These are phyloP conservation scores for Lavandula angustifolia DNA, from an alignment of 257 asterid genomes.

Conservation along the genomic window DNA sequence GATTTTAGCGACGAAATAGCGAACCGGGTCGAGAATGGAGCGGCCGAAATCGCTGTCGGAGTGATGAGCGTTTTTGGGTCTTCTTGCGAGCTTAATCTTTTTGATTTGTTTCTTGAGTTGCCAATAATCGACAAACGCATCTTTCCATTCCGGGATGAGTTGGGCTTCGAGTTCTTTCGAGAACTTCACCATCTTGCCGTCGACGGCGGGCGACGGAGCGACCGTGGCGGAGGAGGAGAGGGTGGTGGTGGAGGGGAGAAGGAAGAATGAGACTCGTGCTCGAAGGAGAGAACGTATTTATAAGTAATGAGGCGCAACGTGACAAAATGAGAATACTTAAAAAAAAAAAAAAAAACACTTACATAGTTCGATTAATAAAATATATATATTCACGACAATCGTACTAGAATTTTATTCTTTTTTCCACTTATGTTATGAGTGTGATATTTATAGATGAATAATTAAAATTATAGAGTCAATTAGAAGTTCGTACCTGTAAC, in stretches of 20 bases:
- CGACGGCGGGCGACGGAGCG: constrained; percentile 10
- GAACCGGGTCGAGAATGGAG: constrained; percentile 58
- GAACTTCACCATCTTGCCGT: constrained; percentile 64
- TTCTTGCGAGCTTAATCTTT: constrained; percentile 54
- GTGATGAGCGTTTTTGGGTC: constrained; percentile 37
- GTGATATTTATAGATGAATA: no score
- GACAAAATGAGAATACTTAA: not conserved
- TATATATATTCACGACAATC: no score
- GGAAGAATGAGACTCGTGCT: constrained; percentile 10
- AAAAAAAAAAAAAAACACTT: no score
- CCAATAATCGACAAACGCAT: constrained; percentile 78
- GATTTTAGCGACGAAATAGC: constrained; percentile 25
- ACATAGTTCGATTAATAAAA: no score
- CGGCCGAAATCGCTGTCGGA: constrained; percentile 46
- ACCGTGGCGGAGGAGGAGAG: constrained; percentile 17
- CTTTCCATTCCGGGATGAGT: constrained; percentile 87
- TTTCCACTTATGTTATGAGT: no score
- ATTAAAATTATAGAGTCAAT: no score
- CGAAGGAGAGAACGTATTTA: not conserved
- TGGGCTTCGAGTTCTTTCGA: constrained; percentile 83
- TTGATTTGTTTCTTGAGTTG: constrained; percentile 68
- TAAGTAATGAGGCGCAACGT: not conserved
- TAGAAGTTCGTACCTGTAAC: no score
- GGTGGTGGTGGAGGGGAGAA: not conserved
- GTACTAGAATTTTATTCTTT: no score